These are phyloP conservation scores for Gnomoniopsis smithogilvyi DNA, from an alignment of 2,329 filamentous ascomycete species.

Conservation along the genomic window DNA sequence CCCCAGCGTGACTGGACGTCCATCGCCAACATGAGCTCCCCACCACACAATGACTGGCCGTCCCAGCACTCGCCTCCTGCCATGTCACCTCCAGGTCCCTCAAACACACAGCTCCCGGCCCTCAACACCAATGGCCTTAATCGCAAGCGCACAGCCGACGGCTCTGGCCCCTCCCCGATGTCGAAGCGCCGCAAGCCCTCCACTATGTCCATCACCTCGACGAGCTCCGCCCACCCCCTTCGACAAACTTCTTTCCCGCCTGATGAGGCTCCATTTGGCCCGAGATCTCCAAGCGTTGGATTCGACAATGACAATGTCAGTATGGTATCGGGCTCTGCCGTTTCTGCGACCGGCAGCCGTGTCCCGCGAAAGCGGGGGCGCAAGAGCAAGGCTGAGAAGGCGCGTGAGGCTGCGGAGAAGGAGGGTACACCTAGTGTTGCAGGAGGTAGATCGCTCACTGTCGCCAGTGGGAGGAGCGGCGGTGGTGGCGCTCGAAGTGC, in stretches of 20 bases:
- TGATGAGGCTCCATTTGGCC: constrained; percentile 52
- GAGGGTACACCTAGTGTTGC: constrained; percentile 39
- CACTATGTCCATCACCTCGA: constrained; percentile 52
- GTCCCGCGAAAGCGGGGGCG: constrained; percentile 59
- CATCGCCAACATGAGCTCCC: constrained; percentile 49
- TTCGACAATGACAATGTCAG: constrained; percentile 61
- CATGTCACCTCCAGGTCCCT: constrained; percentile 53
- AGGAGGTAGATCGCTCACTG: constrained; percentile 43
- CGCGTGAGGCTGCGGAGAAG: constrained; percentile 37
- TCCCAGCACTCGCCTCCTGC: constrained; percentile 43
- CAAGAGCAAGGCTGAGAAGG: constrained; percentile 56
- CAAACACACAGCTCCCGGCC: constrained; percentile 46
- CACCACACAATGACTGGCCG: constrained; percentile 34
- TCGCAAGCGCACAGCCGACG: constrained; percentile 59
- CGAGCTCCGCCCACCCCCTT: constrained; percentile 60
- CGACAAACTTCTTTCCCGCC: constrained; percentile 81
- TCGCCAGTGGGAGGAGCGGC: constrained; percentile 38
- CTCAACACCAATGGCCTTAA: constrained; percentile 36
- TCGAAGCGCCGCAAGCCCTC: constrained; percentile 72
- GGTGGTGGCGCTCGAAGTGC: constrained; percentile 40
- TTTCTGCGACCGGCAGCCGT: constrained; percentile 37
- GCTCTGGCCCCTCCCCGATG: constrained; percentile 43
- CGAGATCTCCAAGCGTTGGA: constrained; percentile 57
- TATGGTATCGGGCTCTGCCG: constrained; percentile 59
- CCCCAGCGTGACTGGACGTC: not conserved